Evolutionary conservation across 352 stramenopile species (phyloP).

Genomic region (Phytopythium litorale): DNA sequence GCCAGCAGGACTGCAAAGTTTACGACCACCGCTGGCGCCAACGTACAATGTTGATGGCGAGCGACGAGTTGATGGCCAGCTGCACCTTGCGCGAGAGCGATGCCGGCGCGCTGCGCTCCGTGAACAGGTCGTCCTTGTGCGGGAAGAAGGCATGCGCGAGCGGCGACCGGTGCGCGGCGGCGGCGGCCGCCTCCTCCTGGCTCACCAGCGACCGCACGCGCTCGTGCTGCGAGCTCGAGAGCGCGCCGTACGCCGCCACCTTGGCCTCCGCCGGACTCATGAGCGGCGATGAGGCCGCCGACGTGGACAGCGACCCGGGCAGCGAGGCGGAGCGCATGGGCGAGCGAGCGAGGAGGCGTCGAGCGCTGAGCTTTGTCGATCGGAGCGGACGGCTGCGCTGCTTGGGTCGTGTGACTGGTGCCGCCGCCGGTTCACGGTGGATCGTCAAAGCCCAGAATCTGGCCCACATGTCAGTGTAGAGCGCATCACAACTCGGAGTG

Average conservation of each 20-base stretch:
- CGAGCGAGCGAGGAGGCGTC: too few species aligned
- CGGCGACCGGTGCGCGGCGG: slow-evolving; percentile 40
- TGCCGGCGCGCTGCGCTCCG: slow-evolving; percentile 27
- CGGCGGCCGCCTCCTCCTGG: background rate
- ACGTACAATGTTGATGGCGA: slow-evolving; percentile 71
- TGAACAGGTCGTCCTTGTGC: slow-evolving; percentile 57
- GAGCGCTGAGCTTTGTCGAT: too few species aligned
- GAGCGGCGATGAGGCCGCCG: background rate
- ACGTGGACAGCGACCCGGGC: background rate
- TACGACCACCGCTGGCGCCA: background rate
- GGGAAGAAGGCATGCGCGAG: slow-evolving; percentile 66
- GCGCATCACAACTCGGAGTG: too few species aligned
- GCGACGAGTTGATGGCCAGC: slow-evolving; percentile 63
- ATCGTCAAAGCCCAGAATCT: too few species aligned
- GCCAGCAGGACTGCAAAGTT: background rate
- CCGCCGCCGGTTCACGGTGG: too few species aligned
- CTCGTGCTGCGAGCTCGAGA: slow-evolving; percentile 3
- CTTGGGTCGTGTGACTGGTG: too few species aligned
- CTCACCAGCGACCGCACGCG: slow-evolving; percentile 8
- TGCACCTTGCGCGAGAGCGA: slow-evolving; percentile 49
- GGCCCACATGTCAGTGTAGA: too few species aligned
- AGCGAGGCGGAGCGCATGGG: background rate
- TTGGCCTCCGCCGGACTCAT: background rate
- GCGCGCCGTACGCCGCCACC: background rate
- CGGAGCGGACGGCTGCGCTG: too few species aligned